Percentiles rank a stretch among this genome's conserved stretches.
Conservation (phyloP, 768 basidiomycete species). For the Crepidotus variabilis region DNA sequence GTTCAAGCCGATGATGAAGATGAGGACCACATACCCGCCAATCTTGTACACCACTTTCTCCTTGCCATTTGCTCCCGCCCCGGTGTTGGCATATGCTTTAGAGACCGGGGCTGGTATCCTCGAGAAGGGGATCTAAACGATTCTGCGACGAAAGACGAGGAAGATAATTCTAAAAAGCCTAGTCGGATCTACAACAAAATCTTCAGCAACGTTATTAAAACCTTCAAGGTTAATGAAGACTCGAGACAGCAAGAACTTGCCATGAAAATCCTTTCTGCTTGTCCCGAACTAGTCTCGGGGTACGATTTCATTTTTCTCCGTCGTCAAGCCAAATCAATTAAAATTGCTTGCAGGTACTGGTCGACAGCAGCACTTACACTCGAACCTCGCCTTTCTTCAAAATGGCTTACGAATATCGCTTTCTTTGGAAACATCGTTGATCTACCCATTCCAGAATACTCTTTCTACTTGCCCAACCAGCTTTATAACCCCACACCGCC, state of each 20-base stretch:
- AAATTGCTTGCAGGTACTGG: slow-evolving; percentile 60
- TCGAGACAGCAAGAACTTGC: slow-evolving; percentile 81
- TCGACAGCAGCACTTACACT: slow-evolving; percentile 62
- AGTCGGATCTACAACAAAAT: slow-evolving; percentile 79
- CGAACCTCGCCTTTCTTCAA: slow-evolving; percentile 83
- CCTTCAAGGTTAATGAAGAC: slow-evolving; percentile 87
- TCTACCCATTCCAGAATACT: slow-evolving; percentile 61
- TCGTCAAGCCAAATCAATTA: background rate
- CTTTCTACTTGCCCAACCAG: slow-evolving; percentile 52
- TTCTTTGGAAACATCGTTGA: slow-evolving; percentile 79
- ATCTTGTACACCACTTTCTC: slow-evolving; percentile 84
- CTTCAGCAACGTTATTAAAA: slow-evolving; percentile 67
- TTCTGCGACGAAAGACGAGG: slow-evolving; percentile 26
- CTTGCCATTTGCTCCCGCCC: slow-evolving; percentile 80
- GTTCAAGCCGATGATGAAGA: slow-evolving; percentile 41
- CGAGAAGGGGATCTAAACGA: slow-evolving; percentile 46
- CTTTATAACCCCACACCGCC: slow-evolving; percentile 75
- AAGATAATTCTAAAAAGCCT: slow-evolving; percentile 25
- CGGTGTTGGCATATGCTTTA: slow-evolving; percentile 84
- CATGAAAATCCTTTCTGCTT: slow-evolving; percentile 72
- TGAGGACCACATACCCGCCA: slow-evolving; percentile 60
- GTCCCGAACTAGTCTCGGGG: slow-evolving; percentile 85
- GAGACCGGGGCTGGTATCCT: slow-evolving; percentile 87
- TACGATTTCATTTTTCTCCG: slow-evolving; percentile 26
- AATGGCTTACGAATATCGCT: slow-evolving; percentile 88